Evolutionary conservation across 441 rosid species (phyloP).

Genomic region (Omphalea diandra): DNA sequence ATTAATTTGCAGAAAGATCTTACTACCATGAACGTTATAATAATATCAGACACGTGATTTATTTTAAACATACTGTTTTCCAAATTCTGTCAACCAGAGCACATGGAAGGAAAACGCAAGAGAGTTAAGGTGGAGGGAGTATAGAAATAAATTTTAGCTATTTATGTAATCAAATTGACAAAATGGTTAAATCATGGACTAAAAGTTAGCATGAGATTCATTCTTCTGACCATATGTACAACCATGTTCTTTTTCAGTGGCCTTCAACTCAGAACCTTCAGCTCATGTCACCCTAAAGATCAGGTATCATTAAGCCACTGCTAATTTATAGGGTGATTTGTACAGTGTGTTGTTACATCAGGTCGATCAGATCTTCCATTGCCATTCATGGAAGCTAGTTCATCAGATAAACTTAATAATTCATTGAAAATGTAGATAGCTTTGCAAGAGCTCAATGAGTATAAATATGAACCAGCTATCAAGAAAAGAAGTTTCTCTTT

Average conservation of each 20-base stretch:
- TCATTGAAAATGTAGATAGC: not conserved
- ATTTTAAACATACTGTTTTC: not conserved
- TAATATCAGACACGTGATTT: not conserved
- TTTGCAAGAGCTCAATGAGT: not conserved
- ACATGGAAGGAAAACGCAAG: not conserved
- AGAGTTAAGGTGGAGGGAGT: not conserved
- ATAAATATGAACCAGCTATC: too few species aligned
- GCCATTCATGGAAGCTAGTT: not conserved
- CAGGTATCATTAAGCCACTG: not conserved
- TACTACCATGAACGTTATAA: not conserved
- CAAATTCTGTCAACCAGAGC: not conserved
- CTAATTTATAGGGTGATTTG: not conserved
- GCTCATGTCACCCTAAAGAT: not conserved
- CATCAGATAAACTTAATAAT: not conserved
- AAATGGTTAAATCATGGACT: not conserved
- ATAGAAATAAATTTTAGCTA: not conserved
- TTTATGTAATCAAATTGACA: not conserved
- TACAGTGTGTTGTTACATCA: not conserved
- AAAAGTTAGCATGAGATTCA: not conserved
- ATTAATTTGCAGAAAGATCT: conserved; percentile 9
- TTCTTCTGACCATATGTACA: not conserved
- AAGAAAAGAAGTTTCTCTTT: too few species aligned
- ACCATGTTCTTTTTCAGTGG: not conserved
- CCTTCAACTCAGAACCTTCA: not conserved
- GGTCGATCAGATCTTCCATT: not conserved